Evolutionary conservation across 2,329 filamentous ascomycete genomes (phyloP), one percentile per base, ranked within the genome.

Genomic region (Cladophialophora immunda): DNA sequence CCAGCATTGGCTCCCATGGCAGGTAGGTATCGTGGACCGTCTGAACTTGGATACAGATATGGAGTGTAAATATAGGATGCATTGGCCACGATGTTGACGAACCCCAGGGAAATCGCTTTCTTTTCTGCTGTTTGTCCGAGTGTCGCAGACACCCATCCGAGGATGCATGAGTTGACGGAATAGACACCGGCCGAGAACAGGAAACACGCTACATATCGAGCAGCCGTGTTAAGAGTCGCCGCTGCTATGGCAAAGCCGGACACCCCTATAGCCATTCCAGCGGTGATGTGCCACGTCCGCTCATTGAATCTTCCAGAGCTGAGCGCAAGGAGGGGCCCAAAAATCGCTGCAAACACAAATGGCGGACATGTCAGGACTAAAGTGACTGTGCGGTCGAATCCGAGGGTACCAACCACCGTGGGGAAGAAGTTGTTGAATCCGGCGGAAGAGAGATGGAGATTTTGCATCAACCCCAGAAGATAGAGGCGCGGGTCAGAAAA

Each of bases 11-110:
- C 55, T 4, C 29, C 32, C 55, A 65, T 61, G 3, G 47, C 61
- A 3, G 47, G 54, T 13, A 76, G 66, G 65, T 80, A 81, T 34
- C 77, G 73, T 3, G 80, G 79, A 4, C 70, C 75, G 50, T 78
- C 77, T 30, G 70, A 73, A 6, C 29, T 61, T 13, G 85, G 85
- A 71, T 91, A 92, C 82, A 91, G 85, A 72, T 90, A 90, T 64
- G 82, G 84, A 0, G 88, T 88, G 74, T 90, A 93, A 70, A 94
- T 93, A 55, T 85, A 88, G 41, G 86, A 87, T 6, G 84, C 82
- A 75, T 93, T 92, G n/a, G 85, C 87, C 6, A 92, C 82, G 1
- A 89, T 88, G 55, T 82, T 81, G 17, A 81, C 80, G 52, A 81
- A 78, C 0, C 78, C 77, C 19, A 81, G 72, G 5, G 76, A 73